phyloP scores from a whole-genome alignment of 805 yeast species.

The Saturnispora gosingensis region DNA sequence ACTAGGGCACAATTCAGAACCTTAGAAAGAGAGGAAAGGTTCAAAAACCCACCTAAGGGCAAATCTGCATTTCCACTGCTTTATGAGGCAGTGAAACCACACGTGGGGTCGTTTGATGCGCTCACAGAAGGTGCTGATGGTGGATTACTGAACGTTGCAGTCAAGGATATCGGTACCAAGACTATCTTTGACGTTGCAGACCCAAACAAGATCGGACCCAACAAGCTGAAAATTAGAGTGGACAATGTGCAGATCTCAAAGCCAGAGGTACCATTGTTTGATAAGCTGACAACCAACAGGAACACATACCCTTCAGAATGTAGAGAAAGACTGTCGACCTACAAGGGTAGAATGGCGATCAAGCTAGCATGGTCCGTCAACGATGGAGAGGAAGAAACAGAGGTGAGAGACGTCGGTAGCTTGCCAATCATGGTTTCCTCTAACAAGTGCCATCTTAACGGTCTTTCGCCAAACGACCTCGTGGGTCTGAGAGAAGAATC shows the following conservation, averaged over 20 bases:
- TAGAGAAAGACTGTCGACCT: conserved; percentile 81
- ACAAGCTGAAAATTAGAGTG: conserved; percentile 74
- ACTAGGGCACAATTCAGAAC: conserved; percentile 61
- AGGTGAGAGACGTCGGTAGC: conserved; percentile 83
- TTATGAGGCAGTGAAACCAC: conserved; percentile 88
- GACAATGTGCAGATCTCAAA: conserved; percentile 81
- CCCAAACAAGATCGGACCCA: conserved; percentile 56
- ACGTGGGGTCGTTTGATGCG: conserved; percentile 93
- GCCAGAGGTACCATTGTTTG: conserved; percentile 65
- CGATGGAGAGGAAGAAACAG: conserved; percentile 72
- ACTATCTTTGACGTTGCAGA: conserved; percentile 78
- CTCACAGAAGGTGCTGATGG: conserved; percentile 82
- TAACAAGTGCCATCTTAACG: conserved; percentile 85
- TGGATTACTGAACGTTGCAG: conserved; percentile 77
- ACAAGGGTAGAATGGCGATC: conserved; percentile 68
- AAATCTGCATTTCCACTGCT: conserved; percentile 73
- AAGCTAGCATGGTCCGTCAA: conserved; percentile 82
- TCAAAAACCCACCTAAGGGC: conserved; percentile 83
- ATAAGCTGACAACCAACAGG: conserved; percentile 68
- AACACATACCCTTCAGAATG: conserved; percentile 78
- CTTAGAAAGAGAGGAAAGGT: conserved; percentile 77
- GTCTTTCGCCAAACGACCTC: conserved; percentile 71
- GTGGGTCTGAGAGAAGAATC: conserved; percentile 78
- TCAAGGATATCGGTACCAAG: conserved; percentile 78
- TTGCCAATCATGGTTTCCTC: conserved; percentile 87